Base-by-base conservation (phyloP, 768 basidiomycete genomes). In the Hypholoma fasciculare region DNA sequence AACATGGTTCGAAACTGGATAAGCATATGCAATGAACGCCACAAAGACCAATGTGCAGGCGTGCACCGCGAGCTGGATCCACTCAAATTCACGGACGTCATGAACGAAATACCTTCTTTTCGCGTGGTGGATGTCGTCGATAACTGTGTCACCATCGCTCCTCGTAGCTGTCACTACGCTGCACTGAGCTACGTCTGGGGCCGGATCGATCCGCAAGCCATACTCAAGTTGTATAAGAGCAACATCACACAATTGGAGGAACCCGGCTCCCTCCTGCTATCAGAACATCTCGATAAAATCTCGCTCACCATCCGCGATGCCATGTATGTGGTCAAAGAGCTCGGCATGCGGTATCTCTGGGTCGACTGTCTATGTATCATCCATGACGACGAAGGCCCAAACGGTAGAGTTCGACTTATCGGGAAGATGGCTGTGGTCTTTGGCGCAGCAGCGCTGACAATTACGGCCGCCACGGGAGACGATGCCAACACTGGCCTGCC, bases 131-230 rank as follows among this genome's bases (percentile, higher is more conserved):
- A 62, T 40, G 61, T 62, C 40, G 26, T 59, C 16, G 58, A 59
- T 30, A 57, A 62, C 19, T 57, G 58, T 46, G 44, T 62, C 20
- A 26, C 52, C 23, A 40, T 12, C 17, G 61, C 58, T 11, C 58
- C 61, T 1, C 14, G 17, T 12, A 50, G 57, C 17, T 49, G 47
- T 40, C 36, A 39, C 17, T 62, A 59, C 48, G 52, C 54, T 23
- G 52, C 55, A 11, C 36, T 62, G 30, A 62, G 57, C 44, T 62
- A 62, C 14, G 61, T 62, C 1, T 62, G 61, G 61, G 61, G 61
- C 23, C 42, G 23, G 3, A 49, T 59, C n/a, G 57, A 62, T 39
- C 57, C 57, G 23, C 23, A 23, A 23, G 23, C 23, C 23, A 23
- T 23, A 2, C 39, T 62, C 19, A 27, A 54, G 27, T 34, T 27